These are phyloP conservation scores for Bocquillonia castaneifolia DNA, from an alignment of 441 rosid species.

Conservation along the genomic window DNA sequence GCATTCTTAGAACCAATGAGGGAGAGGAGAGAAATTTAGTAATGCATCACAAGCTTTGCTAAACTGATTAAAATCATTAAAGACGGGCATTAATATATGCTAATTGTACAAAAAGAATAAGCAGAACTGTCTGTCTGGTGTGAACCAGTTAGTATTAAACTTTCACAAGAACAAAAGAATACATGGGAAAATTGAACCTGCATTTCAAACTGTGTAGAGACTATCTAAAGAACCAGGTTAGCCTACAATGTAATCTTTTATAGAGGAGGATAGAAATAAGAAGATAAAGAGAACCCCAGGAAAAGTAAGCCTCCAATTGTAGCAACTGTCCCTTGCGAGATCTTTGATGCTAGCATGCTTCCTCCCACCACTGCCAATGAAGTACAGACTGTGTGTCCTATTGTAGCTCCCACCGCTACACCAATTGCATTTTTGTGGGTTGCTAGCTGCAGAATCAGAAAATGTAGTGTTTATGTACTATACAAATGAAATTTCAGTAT, in stretches of 20 bases:
- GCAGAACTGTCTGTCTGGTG: slow-evolving; percentile 20
- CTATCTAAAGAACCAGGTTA: slow-evolving; percentile 28
- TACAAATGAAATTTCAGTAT: neutral
- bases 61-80: neutral
- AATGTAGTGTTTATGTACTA: neutral
- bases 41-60: too few relatives aligned
- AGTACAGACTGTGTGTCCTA: slow-evolving; percentile 72
- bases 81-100: too few relatives aligned
- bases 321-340: slow-evolving; percentile 92
- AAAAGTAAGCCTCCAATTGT: slow-evolving; percentile 88
- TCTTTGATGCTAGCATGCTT: slow-evolving; percentile 92
- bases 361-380: slow-evolving; percentile 96
- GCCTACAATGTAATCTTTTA: slow-evolving; percentile 43
- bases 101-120: slow-evolving; percentile 28
- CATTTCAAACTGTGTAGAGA: slow-evolving; percentile 11
- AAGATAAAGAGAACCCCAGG: slow-evolving; percentile 83
- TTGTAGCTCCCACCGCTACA: slow-evolving; percentile 83
- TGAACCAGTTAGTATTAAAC: slow-evolving; percentile 22
- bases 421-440: slow-evolving; percentile 94
- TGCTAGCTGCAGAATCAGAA: slow-evolving; percentile 59
- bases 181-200: slow-evolving; percentile 48
- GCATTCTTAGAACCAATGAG: too few relatives aligned
- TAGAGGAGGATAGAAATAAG: slow-evolving; percentile 93
- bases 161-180: slow-evolving; percentile 31
- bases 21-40: too few relatives aligned